phyloP scores from a whole-genome alignment of 164 flowering plant genomes.

The Stephania yunnanensis region DNA sequence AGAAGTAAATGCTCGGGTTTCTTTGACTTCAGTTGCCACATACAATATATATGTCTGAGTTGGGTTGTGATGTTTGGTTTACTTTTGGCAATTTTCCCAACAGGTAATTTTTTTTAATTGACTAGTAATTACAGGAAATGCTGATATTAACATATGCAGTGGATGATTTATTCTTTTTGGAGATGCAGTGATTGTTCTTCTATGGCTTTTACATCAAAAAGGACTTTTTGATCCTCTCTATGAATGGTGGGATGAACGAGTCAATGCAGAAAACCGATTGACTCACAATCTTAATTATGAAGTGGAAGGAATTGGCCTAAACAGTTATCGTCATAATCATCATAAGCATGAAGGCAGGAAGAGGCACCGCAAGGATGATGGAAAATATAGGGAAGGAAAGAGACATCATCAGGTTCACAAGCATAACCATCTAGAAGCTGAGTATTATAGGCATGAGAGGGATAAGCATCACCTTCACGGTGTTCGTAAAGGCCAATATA shows the following conservation, averaged over 20 bases:
- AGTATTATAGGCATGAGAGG: conserved; percentile 21
- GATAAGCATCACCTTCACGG: conserved; percentile 41
- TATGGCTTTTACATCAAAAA: conserved; percentile 88
- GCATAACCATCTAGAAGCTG: conserved; percentile 29
- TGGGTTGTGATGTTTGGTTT: conserved; percentile 74
- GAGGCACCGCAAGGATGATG: conserved; percentile 30
- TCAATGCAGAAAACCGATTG: conserved; percentile 19
- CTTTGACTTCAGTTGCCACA: conserved; percentile 85
- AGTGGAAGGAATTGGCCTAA: conserved; percentile 17
- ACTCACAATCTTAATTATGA: conserved; percentile 18
- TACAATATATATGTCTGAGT: conserved; percentile 77
- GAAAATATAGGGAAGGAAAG: conserved; percentile 27
- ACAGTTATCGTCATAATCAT: conserved; percentile 28
- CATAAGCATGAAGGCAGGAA: conserved; percentile 29
- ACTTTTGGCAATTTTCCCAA: conserved; percentile 65
- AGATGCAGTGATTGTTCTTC: conserved; percentile 58
- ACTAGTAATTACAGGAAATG: not conserved
- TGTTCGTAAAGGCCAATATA: conserved; percentile 48
- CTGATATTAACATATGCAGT: not conserved
- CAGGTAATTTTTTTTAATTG: conserved; percentile 38
- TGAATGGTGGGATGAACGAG: conserved; percentile 87
- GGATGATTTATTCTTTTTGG: conserved; percentile 9
- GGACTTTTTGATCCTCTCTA: conserved; percentile 80
- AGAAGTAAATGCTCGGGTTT: conserved; percentile 71
- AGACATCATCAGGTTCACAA: conserved; percentile 20